These are phyloP conservation scores for Apiospora koreana DNA, from an alignment of 2,329 filamentous ascomycete species.

Conservation along the genomic window DNA sequence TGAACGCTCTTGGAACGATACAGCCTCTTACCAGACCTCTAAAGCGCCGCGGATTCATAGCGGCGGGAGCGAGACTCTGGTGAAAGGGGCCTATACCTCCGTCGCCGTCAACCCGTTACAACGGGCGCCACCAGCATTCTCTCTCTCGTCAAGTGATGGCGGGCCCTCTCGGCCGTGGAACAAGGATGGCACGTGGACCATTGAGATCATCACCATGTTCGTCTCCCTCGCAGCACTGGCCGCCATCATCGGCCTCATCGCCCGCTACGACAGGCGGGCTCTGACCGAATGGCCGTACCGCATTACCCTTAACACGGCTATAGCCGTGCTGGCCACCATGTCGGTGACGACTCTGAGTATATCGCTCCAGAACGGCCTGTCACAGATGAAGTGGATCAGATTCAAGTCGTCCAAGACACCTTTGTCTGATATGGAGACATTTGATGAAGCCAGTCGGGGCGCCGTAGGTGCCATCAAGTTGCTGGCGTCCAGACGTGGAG, in stretches of 20 bases:
- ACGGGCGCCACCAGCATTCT: not conserved
- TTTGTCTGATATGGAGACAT: slow-evolving; percentile 33
- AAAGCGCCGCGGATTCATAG: slow-evolving; percentile 26
- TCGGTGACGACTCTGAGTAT: slow-evolving; percentile 31
- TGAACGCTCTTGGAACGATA: slow-evolving; percentile 16
- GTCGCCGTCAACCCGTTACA: not conserved
- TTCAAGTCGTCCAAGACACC: slow-evolving; percentile 31
- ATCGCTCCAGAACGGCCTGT: slow-evolving; percentile 31
- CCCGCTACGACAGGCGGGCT: slow-evolving; percentile 28
- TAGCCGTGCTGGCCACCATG: slow-evolving; percentile 32
- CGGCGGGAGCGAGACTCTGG: slow-evolving; percentile 18
- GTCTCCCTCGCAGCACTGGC: slow-evolving; percentile 29
- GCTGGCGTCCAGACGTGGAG: slow-evolving; percentile 28
- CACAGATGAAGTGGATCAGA: slow-evolving; percentile 35
- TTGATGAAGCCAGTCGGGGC: slow-evolving; percentile 35
- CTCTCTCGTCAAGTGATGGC: not conserved
- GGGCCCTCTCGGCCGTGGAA: not conserved
- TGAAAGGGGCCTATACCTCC: not conserved
- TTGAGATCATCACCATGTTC: slow-evolving; percentile 28
- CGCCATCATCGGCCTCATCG: slow-evolving; percentile 31
- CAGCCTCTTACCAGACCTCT: slow-evolving; percentile 10
- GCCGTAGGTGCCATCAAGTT: slow-evolving; percentile 31
- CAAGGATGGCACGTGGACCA: slow-evolving; percentile 26
- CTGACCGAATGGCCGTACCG: slow-evolving; percentile 33
- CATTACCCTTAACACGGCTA: slow-evolving; percentile 35